Evolutionary conservation across 495 filamentous ascomycete species (phyloP).

Genomic region (Talaromyces nanjingensis): DNA sequence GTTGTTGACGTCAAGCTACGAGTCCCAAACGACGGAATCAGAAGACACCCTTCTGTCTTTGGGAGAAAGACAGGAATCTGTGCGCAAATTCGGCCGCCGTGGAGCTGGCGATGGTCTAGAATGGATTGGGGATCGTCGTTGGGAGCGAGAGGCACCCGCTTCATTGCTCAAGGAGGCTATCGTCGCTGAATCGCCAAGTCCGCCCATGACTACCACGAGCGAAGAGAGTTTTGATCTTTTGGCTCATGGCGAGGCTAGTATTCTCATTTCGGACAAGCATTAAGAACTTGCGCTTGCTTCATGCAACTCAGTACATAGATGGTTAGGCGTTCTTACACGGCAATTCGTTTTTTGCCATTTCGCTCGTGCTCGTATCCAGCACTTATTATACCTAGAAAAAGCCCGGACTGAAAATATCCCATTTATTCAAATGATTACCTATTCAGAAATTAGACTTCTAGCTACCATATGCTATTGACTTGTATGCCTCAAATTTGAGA

Average conservation of each 20-base stretch:
- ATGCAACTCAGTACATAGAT: not conserved
- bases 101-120: conserved; percentile 44
- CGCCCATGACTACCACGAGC: conserved; percentile 39
- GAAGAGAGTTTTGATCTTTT: conserved; percentile 60
- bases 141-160: conserved; percentile 8
- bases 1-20: conserved; percentile 27
- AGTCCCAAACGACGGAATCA: conserved; percentile 10
- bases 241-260: conserved; percentile 39
- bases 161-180: not conserved
- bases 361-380: not conserved
- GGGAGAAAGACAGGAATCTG: conserved; percentile 36
- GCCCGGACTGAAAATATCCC: not conserved
- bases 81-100: conserved; percentile 19
- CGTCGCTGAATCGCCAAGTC: conserved; percentile 15
- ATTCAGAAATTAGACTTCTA: not conserved
- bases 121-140: conserved; percentile 47
- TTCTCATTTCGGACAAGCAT: conserved; percentile 21
- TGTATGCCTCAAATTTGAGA: not conserved
- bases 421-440: not conserved
- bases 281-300: not conserved
- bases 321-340: not conserved
- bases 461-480: not conserved
- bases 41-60: conserved; percentile 25
- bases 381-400: not conserved
- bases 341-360: not conserved